Base-by-base conservation (phyloP, 1,284 basidiomycete species). In the Erythrobasidium hasegawianum region DNA sequence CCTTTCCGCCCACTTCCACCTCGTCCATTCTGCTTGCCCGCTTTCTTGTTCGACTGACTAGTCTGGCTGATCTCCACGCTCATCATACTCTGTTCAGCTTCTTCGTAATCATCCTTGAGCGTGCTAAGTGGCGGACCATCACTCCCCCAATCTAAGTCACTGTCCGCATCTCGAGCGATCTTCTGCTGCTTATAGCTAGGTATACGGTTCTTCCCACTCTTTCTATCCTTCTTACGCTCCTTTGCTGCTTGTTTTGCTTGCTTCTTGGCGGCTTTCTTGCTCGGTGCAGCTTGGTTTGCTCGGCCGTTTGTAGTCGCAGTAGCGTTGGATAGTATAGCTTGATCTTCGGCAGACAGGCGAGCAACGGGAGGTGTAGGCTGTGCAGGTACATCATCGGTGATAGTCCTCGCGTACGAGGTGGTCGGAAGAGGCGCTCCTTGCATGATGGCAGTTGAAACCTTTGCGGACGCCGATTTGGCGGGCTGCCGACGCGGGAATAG, bases 171-270 rank as follows among this genome's bases (percentile, higher is more conserved):
- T 24, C 50, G 7, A 16, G 50, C 18, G 7, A 29, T 26, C 50
- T 53, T 29, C 26, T 53, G 9, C 50, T 53, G 18, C 50, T 53
- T 53, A 8, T 53, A 16, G 8, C 14, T 20, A 16, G 50, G 50
- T 53, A 16, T 29, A 7, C 50, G 18, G 18, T 27, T 26, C 26
- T 39, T 27, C 50, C 33, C 59, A 22, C 40, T 39, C 50, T 55
- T 53, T 1, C 59, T 27, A 33, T 54, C 2, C 27, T 62, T 62
- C 38, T 62, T 62, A 1, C 59, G 59, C 20, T 62, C 59, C n/a
- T 53, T 29, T 16, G 59, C 59, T 11, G 43, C 59, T 11, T 53
- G 33, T 14, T 29, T 38, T 8, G 24, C 18, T 43, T 62, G 50
- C 24, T 62, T 62, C 50, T 53, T 55, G 22, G 38, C 38, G 8